These are phyloP conservation scores for Dimocarpus longan DNA, from an alignment of 345 rosid genomes.

Conservation along the genomic window DNA sequence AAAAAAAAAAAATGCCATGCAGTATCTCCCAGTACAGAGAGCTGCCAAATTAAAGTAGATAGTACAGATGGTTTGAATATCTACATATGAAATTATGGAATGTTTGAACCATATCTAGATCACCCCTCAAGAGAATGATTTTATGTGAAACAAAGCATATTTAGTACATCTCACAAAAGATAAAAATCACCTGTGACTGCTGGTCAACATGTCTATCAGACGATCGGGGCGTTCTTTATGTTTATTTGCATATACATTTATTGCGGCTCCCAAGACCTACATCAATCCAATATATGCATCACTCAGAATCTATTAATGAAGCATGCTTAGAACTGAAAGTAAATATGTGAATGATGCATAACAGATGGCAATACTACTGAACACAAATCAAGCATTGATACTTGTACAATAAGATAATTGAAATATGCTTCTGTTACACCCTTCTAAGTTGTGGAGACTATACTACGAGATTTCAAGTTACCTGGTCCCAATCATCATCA, in stretches of 20 bases:
- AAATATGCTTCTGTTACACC: background rate
- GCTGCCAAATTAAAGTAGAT: background rate
- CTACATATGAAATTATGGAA: background rate
- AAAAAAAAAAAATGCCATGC: background rate
- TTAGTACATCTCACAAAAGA: background rate
- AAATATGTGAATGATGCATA: background rate
- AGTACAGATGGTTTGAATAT: background rate
- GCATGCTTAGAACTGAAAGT: background rate
- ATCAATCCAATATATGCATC: constrained; percentile 23
- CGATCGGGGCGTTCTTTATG: constrained; percentile 99
- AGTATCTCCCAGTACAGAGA: background rate
- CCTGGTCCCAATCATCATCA: constrained; percentile 99
- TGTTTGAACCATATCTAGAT: background rate
- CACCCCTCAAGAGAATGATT: background rate
- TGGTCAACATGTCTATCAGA: constrained; percentile 92
- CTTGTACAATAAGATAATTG: background rate
- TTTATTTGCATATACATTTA: constrained; percentile 90
- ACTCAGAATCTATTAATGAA: constrained; percentile 15
- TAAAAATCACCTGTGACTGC: constrained; percentile 81
- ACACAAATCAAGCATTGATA: background rate
- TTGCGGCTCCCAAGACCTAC: constrained; percentile 95
- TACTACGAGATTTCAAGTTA: constrained; percentile 23
- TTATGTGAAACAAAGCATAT: background rate
- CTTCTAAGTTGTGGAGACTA: background rate
- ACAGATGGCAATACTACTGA: background rate